Base-by-base conservation (phyloP, 192 early-diverging fungal genomes). In the Backusella mclennaniae region DNA sequence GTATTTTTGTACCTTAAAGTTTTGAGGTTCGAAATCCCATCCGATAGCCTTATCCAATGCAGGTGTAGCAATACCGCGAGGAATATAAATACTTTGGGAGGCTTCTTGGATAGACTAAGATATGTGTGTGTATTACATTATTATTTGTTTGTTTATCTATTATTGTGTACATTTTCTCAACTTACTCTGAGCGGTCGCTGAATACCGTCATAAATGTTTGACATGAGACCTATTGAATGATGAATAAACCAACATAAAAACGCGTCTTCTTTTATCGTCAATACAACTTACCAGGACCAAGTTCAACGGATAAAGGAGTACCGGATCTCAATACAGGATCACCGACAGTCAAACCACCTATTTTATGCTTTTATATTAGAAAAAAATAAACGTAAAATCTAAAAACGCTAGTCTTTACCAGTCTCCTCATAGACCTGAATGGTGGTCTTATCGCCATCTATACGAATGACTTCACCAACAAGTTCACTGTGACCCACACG, bases 401-500 rank as follows among this genome's bases (percentile, higher is more conserved):
- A 3, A 35, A 67, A 29, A 84, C 82, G 33, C 33, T 3, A 3
- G 2, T 33, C 3, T 33, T 46, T 83, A 95, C 94, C 92, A 63
- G 98, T 99, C 83, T 99, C 98, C 78, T 99, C 98, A 89, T 99
- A 99, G 26, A 99, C 98, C 87, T 99, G 98, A 78, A 99, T 93
- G 29, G 98, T 99, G n/a, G 96, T 96, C 88, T 99, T 99, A 84
- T 98, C 95, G 74, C 95, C 92, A 52, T 99, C 98, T 78, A 99
- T 95, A 87, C 97, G 95, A 87, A 99, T 99, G 79, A 99, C 98
- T 86, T 99, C 98, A 78, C 98, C 98, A 49, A 99, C 96, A 69
- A 99, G 88, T 71, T 97, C 97, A 69, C 93, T 89, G 86, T 99
- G 95, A 68, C 98, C 98, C 31, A 99, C 98, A 78, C 97, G 95